phyloP scores from a whole-genome alignment of 768 basidiomycete genomes.

The Nidularia pulvinata region DNA sequence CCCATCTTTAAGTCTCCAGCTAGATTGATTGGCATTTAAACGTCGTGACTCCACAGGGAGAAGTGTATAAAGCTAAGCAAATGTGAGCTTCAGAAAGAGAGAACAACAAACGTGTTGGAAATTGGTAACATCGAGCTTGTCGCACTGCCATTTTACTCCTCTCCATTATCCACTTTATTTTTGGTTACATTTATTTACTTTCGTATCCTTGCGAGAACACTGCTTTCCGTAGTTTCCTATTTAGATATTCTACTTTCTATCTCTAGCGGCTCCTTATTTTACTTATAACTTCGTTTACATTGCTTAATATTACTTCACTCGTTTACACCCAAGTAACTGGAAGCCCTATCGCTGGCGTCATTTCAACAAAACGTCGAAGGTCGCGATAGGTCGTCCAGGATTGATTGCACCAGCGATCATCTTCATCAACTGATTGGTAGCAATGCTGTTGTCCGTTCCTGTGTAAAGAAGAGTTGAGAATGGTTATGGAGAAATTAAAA shows the following conservation, averaged over 20 bases:
- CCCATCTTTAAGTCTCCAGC: conserved; percentile 72
- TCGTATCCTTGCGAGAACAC: too few species aligned
- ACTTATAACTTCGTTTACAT: too few species aligned
- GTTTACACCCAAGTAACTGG: too few species aligned
- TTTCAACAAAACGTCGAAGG: conserved; percentile 48
- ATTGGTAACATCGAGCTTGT: too few species aligned
- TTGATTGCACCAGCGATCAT: conserved; percentile 63
- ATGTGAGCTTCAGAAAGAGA: background rate
- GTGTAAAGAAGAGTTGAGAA: conserved; percentile 57
- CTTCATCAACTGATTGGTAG: conserved; percentile 62
- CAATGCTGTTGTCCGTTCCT: conserved; percentile 63
- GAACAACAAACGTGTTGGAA: background rate
- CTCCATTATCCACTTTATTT: too few species aligned
- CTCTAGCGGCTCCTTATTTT: too few species aligned
- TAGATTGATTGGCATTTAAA: conserved; percentile 50
- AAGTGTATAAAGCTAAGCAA: conserved; percentile 32
- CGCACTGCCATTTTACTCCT: too few species aligned
- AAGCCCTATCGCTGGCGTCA: too few species aligned
- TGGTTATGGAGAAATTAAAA: conserved; percentile 24
- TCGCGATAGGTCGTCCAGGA: conserved; percentile 66
- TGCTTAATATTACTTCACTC: too few species aligned
- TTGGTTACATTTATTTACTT: too few species aligned
- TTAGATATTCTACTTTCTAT: too few species aligned
- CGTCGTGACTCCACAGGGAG: conserved; percentile 68
- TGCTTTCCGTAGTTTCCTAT: too few species aligned